Conservation (phyloP, 495 filamentous ascomycete genomes). For the Parmelia sp. region DNA sequence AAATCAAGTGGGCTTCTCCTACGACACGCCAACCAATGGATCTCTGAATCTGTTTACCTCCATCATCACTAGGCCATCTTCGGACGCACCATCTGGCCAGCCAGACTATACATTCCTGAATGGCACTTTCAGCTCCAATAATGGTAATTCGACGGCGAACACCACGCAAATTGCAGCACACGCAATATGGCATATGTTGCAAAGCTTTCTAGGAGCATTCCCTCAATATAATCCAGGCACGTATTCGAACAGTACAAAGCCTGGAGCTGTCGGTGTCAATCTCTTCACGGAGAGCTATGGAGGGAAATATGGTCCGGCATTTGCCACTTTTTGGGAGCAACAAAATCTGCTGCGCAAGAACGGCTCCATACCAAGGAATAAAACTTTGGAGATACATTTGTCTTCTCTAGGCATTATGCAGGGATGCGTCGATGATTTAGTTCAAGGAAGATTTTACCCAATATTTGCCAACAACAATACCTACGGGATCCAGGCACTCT, state of each 20-base stretch:
- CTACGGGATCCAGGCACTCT: constrained; percentile 37
- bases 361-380: constrained; percentile 32
- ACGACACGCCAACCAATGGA: constrained; percentile 38
- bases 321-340: constrained; percentile 39
- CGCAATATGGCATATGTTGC: constrained; percentile 64
- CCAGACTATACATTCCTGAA: constrained; percentile 46
- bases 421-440: constrained; percentile 36
- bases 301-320: constrained; percentile 42
- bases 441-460: constrained; percentile 36
- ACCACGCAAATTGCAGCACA: constrained; percentile 58
- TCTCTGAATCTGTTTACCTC: constrained; percentile 33
- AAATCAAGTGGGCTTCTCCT: constrained; percentile 53
- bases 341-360: constrained; percentile 36
- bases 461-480: constrained; percentile 40
- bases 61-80: constrained; percentile 22
- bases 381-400: constrained; percentile 37
- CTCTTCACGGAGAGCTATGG: constrained; percentile 45
- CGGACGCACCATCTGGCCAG: constrained; percentile 24
- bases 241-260: constrained; percentile 35
- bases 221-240: constrained; percentile 57
- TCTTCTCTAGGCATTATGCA: constrained; percentile 41
- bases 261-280: constrained; percentile 37
- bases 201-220: constrained; percentile 58
- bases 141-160: constrained; percentile 50
- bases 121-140: constrained; percentile 58